phyloP scores from a whole-genome alignment of 2,329 filamentous ascomycete species.

The Penicillium psychrosexuale region DNA sequence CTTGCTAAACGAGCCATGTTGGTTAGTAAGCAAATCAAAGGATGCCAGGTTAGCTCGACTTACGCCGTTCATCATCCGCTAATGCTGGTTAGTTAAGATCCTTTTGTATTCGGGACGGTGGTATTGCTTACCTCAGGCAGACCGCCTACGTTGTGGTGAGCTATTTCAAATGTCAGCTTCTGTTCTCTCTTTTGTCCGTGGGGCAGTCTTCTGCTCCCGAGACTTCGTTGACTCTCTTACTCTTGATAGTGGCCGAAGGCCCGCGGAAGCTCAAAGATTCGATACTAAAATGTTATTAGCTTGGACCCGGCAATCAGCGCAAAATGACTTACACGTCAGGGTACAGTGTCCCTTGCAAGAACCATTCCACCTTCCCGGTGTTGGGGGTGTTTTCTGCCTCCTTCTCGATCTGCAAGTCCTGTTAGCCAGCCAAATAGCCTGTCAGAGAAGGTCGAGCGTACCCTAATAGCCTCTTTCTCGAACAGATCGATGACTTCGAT shows the following conservation, averaged over 20 bases:
- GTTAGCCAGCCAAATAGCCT: conserved; percentile 4
- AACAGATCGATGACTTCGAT: conserved; percentile 77
- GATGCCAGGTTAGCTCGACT: background rate
- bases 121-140: background rate
- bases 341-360: conserved; percentile 84
- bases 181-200: too few relatives aligned
- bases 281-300: conserved; percentile 40
- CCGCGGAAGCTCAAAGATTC: conserved; percentile 72
- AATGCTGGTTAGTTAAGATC: background rate
- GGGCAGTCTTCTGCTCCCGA: background rate
- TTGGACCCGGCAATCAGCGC: background rate
- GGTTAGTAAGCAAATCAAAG: background rate
- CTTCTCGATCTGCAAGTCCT: conserved; percentile 14
- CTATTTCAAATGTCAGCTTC: background rate
- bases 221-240: conserved; percentile 52
- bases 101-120: background rate
- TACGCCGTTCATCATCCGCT: background rate
- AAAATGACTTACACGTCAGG: conserved; percentile 54
- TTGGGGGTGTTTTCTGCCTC: conserved; percentile 19
- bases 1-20: background rate
- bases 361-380: conserved; percentile 70
- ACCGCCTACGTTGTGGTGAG: background rate
- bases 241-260: conserved; percentile 69
- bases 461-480: conserved; percentile 60
- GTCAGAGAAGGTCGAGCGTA: background rate